Base-by-base conservation (phyloP, 495 filamentous ascomycete genomes). In the Barbatosphaeria neglecta region DNA sequence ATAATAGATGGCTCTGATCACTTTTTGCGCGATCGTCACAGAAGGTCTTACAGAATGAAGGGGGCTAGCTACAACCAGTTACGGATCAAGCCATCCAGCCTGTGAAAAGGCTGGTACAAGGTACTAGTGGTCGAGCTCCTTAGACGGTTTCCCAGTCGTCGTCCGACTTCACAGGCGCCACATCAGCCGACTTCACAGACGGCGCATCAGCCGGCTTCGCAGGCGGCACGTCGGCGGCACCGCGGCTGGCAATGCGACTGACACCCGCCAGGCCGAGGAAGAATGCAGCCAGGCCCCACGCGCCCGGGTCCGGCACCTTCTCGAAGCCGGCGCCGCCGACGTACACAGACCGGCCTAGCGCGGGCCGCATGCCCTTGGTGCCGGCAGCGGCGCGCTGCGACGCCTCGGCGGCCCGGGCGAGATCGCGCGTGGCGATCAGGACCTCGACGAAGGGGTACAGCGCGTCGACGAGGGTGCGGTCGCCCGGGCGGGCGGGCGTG, bases 321-420 rank as follows among this genome's bases (percentile, higher is more conserved):
- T 86, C 76, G 55, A 74, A 86, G 0, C 81, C 82, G 45, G 83
- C 74, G n/a, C 89, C 83, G 33, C 88, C 90, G 48, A 98, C 82
- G 67, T 98, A 98, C 13, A 96, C 90, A 6, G 84, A 81, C 49
- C 92, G 73, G 5, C 92, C 92, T 22, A 98, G 65, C 54, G 80
- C 90, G 27, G 92, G 85, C 60, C 78, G 80, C 92, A 98, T 95
- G 15, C 82, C 84, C 68, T 84, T 93, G 28, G 92, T 97, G 2
- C 73, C 75, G 43, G 90, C 83, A 4, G 90, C 86, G 0, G 81
- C 92, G 48, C 80, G 67, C 50, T 76, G 75, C 1, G 89, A 82
- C 1, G 86, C 87, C 53, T 80, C 71, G 2, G 86, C 86, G 1
- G 92, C 88, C 56, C 73, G 64, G 47, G 76, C 73, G 9, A 88